Conservation (phyloP, 768 basidiomycete species). For the Russula sp. region DNA sequence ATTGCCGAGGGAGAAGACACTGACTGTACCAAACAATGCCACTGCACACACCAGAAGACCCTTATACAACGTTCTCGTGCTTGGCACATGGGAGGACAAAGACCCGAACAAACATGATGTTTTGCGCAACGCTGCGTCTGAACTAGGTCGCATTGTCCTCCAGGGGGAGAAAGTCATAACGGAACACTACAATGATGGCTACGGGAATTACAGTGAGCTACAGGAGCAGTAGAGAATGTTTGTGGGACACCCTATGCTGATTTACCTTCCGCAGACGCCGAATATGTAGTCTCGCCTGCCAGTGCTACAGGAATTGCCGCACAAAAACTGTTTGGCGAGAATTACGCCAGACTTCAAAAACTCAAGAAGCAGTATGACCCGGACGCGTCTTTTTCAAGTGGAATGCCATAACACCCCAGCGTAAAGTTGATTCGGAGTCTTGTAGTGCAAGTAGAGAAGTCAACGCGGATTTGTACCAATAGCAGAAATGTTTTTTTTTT, state of each 20-base stretch:
- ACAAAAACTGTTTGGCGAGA: constrained; percentile 39
- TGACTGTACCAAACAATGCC: constrained; percentile 24
- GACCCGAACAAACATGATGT: constrained; percentile 15
- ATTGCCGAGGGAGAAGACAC: constrained; percentile 19
- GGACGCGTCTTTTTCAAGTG: constrained; percentile 46
- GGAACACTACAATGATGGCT: constrained; percentile 14
- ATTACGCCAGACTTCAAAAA: constrained; percentile 42
- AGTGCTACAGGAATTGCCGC: constrained; percentile 19
- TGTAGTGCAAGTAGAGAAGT: neutral
- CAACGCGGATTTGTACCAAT: neutral
- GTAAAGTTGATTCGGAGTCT: neutral
- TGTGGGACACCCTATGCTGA: neutral
- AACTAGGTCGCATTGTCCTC: constrained; percentile 15
- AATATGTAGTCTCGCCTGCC: constrained; percentile 1
- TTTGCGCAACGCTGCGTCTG: constrained; percentile 7
- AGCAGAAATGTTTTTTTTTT: neutral
- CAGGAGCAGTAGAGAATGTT: neutral
- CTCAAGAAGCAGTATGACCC: constrained; percentile 47
- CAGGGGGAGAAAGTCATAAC: constrained; percentile 21
- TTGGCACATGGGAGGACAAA: constrained; percentile 9
- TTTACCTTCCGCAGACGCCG: neutral
- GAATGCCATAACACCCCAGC: constrained; percentile 43
- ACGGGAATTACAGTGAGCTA: constrained; percentile 28
- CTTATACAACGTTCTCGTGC: neutral
- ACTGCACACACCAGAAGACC: constrained; percentile 24